These are phyloP conservation scores for Psilocybe subaeruginosa DNA, from an alignment of 768 basidiomycete species.

Conservation along the genomic window DNA sequence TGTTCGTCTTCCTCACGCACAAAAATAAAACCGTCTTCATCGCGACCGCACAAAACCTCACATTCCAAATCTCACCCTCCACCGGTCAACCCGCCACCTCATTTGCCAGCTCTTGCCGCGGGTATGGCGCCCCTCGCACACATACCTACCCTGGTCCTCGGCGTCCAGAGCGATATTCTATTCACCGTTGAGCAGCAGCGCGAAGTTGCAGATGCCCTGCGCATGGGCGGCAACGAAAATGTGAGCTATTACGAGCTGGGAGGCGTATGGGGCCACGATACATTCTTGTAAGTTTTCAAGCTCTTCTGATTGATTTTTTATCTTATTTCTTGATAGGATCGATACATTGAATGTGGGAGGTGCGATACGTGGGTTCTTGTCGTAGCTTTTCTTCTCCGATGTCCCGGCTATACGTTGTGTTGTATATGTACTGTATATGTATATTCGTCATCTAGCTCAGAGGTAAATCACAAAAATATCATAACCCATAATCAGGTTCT, in stretches of 20 bases:
- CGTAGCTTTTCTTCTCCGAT: slow-evolving; percentile 29
- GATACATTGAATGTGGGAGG: slow-evolving; percentile 91
- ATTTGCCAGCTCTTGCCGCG: slow-evolving; percentile 74
- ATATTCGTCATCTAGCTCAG: background rate
- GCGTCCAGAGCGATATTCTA: slow-evolving; percentile 95
- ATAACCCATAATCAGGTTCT: no score
- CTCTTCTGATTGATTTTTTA: background rate
- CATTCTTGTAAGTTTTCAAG: slow-evolving; percentile 73
- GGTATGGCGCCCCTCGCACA: slow-evolving; percentile 77
- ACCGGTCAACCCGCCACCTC: slow-evolving; percentile 71
- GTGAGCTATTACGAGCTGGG: slow-evolving; percentile 98
- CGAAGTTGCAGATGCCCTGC: slow-evolving; percentile 90
- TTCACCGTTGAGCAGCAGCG: slow-evolving; percentile 98
- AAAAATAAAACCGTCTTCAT: background rate
- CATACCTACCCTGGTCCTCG: slow-evolving; percentile 85
- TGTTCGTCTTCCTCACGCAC: slow-evolving; percentile 21
- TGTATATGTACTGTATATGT: background rate
- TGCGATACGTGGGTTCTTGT: slow-evolving; percentile 88
- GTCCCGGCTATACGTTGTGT: background rate
- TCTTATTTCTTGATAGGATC: slow-evolving; percentile 45
- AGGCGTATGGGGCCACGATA: slow-evolving; percentile 99
- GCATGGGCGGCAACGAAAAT: slow-evolving; percentile 83
- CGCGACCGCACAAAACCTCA: slow-evolving; percentile 39
- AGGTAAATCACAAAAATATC: no score
- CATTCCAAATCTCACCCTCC: slow-evolving; percentile 75